A percentile compares a stretch with the other conserved stretches of the same genome.
Evolutionary conservation across 352 stramenopile genomes (phyloP).

Genomic region (Phytopythium vexans): DNA sequence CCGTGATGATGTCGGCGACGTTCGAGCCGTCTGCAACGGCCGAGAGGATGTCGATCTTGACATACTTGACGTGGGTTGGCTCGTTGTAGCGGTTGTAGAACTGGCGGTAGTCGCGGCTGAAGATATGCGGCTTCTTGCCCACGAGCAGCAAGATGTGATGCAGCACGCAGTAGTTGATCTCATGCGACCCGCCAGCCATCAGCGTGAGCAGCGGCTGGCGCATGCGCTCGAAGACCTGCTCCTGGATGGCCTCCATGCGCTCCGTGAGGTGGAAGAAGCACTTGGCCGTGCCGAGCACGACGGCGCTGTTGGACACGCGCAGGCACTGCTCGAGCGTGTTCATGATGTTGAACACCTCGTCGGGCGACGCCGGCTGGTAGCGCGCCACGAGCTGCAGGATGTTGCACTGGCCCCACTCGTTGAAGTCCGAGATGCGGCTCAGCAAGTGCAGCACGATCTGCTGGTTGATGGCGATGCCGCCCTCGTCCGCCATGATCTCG

Average conservation of each 20-base stretch:
- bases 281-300: constrained; percentile 96
- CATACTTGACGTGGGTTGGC: constrained; percentile 97
- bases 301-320: constrained; percentile 93
- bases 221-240: constrained; percentile 89
- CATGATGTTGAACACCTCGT: constrained; percentile 99
- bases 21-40: constrained; percentile 93
- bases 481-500: constrained; percentile 97
- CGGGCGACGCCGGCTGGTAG: constrained; percentile 94
- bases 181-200: constrained; percentile 92
- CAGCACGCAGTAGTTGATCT: constrained; percentile 95
- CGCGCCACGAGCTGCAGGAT: constrained; percentile 93
- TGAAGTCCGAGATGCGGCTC: constrained; percentile 98
- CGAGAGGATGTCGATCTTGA: constrained; percentile 97
- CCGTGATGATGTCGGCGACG: constrained; percentile 95
- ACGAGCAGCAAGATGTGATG: constrained; percentile 97
- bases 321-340: constrained; percentile 95
- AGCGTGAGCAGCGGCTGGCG: constrained; percentile 97
- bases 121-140: constrained; percentile 92
- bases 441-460: constrained; percentile 98
- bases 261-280: constrained; percentile 97
- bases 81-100: constrained; percentile 99
- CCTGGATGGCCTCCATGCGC: constrained; percentile 87
- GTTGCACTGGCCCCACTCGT: constrained; percentile 98
- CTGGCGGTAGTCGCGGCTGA: constrained; percentile 97
- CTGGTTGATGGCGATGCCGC: constrained; percentile 97